Percentiles rank a stretch among this genome's conserved stretches.
These are phyloP conservation scores for Chaetomiaceae sp. DNA, from an alignment of 2,329 filamentous ascomycete genomes.

Conservation along the genomic window DNA sequence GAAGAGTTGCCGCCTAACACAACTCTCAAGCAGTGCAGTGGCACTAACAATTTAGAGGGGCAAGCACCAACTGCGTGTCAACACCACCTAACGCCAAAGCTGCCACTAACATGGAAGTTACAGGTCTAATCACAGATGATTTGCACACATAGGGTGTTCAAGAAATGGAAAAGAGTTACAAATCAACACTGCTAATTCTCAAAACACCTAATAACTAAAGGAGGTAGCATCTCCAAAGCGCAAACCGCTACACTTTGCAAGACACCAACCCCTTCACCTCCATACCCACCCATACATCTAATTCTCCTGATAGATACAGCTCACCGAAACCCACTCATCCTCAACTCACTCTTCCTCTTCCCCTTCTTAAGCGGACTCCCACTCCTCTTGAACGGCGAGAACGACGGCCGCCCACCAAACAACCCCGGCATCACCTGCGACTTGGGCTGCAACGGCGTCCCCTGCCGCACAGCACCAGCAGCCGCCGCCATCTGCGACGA, in stretches of 20 bases:
- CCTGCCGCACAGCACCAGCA: no score
- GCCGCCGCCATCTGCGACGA: not conserved
- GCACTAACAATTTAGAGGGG: conserved; percentile 8
- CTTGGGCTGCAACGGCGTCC: conserved; percentile 17
- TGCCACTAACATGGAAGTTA: no score
- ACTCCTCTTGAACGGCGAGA: conserved; percentile 15
- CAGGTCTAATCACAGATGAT: no score
- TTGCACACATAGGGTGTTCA: no score
- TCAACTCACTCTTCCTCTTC: conserved; percentile 20
- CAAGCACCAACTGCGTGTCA: not conserved
- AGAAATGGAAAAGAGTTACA: no score
- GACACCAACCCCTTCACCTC: not conserved
- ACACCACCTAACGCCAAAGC: not conserved
- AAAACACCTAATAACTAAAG: no score
- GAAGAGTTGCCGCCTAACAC: no score
- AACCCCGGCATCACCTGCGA: conserved; percentile 22
- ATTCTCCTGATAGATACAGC: no score
- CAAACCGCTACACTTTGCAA: not conserved
- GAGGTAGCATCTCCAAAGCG: no score
- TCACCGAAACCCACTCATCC: conserved; percentile 24
- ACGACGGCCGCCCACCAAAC: conserved; percentile 19
- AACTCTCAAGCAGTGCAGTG: not conserved
- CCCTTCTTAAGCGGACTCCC: conserved; percentile 17
- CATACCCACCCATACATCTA: not conserved
- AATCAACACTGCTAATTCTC: no score